Conservation (phyloP, 2,329 filamentous ascomycete species). For the Phialocephala sp. region DNA sequence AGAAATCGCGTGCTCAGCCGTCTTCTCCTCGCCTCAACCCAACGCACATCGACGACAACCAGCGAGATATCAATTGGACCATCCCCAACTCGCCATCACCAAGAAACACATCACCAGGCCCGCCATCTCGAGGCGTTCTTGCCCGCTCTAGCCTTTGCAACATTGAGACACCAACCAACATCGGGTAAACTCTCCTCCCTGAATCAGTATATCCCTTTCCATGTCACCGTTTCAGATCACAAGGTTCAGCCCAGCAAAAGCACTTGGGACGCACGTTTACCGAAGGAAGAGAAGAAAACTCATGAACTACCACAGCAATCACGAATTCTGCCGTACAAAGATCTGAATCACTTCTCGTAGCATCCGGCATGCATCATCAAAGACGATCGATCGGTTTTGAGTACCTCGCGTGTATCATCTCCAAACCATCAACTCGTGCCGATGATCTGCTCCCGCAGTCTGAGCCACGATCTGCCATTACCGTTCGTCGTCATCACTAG, state of each 20-base stretch:
- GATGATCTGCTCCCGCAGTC: not conserved
- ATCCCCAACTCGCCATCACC: not conserved
- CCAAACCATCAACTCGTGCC: not conserved
- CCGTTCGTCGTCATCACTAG: not conserved
- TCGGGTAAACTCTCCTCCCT: slow-evolving; percentile 6
- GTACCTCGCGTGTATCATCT: not conserved
- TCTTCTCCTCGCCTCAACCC: not conserved
- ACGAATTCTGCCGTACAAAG: not conserved
- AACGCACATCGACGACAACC: not conserved
- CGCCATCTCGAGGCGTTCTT: not conserved
- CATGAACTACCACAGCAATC: not conserved
- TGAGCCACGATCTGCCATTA: not conserved
- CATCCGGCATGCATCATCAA: not conserved
- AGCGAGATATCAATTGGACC: not conserved
- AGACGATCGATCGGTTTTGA: not conserved
- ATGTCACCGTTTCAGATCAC: not conserved
- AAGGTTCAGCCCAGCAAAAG: slow-evolving; percentile 1
- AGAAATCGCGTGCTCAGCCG: not conserved
- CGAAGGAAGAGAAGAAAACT: not conserved
- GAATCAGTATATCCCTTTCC: not conserved
- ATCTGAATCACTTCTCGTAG: slow-evolving; percentile 5
- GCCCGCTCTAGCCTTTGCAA: not conserved
- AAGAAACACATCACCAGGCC: slow-evolving; percentile 6
- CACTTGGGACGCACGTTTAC: not conserved
- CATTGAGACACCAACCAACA: not conserved